Evolutionary conservation across 2,329 filamentous ascomycete species (phyloP).

Genomic region (Paramyrothecium sp.): DNA sequence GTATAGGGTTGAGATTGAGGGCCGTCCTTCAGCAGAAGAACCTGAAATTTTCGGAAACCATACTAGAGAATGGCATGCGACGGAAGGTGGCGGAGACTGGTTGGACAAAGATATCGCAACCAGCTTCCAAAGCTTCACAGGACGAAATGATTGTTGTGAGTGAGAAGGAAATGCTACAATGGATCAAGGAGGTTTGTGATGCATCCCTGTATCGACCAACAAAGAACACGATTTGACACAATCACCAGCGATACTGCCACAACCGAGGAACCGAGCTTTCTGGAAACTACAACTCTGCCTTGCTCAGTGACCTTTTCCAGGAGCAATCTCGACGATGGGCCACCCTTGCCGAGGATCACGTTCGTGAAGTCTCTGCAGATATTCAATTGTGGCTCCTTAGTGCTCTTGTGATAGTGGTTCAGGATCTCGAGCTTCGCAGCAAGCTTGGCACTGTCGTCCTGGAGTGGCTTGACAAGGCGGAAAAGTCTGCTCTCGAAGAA

Average conservation of each 20-base stretch:
- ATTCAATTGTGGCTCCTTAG: conserved; percentile 4
- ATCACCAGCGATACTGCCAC: conserved; percentile 2
- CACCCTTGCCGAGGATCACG: conserved; percentile 7
- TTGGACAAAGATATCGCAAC: too few relatives aligned
- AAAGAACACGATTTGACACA: too few relatives aligned
- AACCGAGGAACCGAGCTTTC: conserved; percentile 15
- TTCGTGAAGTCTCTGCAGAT: conserved; percentile 5
- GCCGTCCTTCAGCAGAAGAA: conserved; percentile 22
- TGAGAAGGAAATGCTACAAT: not conserved
- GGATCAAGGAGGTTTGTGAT: not conserved
- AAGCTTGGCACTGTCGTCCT: conserved; percentile 5
- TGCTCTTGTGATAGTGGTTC: not conserved
- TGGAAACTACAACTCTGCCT: conserved; percentile 11
- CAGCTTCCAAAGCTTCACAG: too few relatives aligned
- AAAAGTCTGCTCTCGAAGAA: conserved; percentile 5
- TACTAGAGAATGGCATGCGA: conserved; percentile 2
- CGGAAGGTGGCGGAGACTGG: too few relatives aligned
- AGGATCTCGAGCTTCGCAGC: conserved; percentile 2
- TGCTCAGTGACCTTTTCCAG: conserved; percentile 13
- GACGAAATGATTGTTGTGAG: not conserved
- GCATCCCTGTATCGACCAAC: too few relatives aligned
- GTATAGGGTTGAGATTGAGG: conserved; percentile 19
- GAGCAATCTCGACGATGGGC: conserved; percentile 13
- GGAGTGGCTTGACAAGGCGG: conserved; percentile 5
- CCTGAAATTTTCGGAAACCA: conserved; percentile 14